Percentiles rank a stretch among this genome's conserved stretches.
These are phyloP conservation scores for Hanseniaspora nectarophila DNA, from an alignment of 805 yeast species.

Conservation along the genomic window DNA sequence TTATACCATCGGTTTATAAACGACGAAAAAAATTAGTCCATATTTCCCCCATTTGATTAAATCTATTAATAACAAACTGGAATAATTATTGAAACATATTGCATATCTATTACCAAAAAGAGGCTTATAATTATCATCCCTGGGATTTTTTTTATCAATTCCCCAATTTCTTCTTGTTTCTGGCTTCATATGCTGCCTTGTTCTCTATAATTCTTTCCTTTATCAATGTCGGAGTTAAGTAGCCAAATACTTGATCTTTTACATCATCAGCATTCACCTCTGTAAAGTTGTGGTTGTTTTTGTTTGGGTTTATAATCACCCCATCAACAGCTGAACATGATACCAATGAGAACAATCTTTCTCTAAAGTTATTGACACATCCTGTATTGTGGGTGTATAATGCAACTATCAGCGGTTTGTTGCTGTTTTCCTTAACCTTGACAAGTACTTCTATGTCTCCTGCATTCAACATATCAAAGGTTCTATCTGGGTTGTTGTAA, in stretches of 20 bases:
- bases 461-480: slow-evolving; percentile 84
- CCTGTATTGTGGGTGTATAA: slow-evolving; percentile 34
- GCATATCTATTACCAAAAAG: too few species aligned
- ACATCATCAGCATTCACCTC: slow-evolving; percentile 34
- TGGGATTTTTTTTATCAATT: too few species aligned
- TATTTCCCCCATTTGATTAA: neutral
- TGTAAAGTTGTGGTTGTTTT: slow-evolving; percentile 4
- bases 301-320: slow-evolving; percentile 38
- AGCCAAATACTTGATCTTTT: slow-evolving; percentile 45
- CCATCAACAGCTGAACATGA: slow-evolving; percentile 81
- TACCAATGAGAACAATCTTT: slow-evolving; percentile 73
- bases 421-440: slow-evolving; percentile 28
- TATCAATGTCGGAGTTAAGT: slow-evolving; percentile 38
- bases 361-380: slow-evolving; percentile 80
- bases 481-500: slow-evolving; percentile 57
- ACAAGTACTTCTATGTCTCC: slow-evolving; percentile 75
- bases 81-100: too few species aligned
- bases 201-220: slow-evolving; percentile 61
- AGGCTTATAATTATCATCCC: too few species aligned
- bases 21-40: neutral
- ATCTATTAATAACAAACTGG: too few species aligned
- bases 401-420: slow-evolving; percentile 44
- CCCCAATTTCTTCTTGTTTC: slow-evolving; percentile 48
- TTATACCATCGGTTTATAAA: neutral
- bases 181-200: slow-evolving; percentile 61